phyloP scores from a whole-genome alignment of 768 basidiomycete genomes.

The Suillus cothurnatus region DNA sequence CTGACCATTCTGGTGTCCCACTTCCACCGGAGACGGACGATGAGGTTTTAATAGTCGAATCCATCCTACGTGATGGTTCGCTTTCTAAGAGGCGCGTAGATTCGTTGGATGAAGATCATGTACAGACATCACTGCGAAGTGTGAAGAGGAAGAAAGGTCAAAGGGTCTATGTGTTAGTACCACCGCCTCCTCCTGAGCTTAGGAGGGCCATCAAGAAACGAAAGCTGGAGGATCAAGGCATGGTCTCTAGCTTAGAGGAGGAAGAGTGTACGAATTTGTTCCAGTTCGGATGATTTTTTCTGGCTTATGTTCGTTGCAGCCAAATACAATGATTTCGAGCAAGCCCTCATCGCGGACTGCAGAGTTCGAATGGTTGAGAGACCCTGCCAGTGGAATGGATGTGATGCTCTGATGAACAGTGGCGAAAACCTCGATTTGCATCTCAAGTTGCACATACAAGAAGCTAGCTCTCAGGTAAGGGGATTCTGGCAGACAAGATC shows the following conservation, averaged over 20 bases:
- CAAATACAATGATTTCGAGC: conserved; percentile 39
- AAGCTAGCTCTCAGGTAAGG: conserved; percentile 32
- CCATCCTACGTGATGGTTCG: background rate
- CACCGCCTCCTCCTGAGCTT: conserved; percentile 26
- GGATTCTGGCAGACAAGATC: conserved; percentile 15
- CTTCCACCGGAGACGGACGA: conserved; percentile 25
- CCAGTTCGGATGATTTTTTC: conserved; percentile 18
- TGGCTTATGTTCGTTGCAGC: conserved; percentile 40
- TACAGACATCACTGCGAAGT: conserved; percentile 6
- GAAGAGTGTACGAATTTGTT: conserved; percentile 35
- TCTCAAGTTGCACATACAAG: conserved; percentile 41
- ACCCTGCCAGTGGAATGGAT: conserved; percentile 62
- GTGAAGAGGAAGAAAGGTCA: conserved; percentile 28
- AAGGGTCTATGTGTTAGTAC: conserved; percentile 31
- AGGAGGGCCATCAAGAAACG: conserved; percentile 20
- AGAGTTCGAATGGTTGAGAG: conserved; percentile 48
- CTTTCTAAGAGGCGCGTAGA: conserved; percentile 25
- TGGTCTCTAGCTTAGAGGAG: conserved; percentile 20
- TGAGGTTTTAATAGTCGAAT: conserved; percentile 17
- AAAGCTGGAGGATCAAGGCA: conserved; percentile 16
- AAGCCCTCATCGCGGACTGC: conserved; percentile 47
- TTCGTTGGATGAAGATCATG: conserved; percentile 12
- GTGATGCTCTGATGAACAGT: conserved; percentile 57
- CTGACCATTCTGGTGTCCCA: conserved; percentile 5
- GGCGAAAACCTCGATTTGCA: conserved; percentile 51